Evolutionary conservation across 805 yeast genomes (phyloP), one percentile per base, ranked within the genome.

Genomic region (Candida xiaguanensis): DNA sequence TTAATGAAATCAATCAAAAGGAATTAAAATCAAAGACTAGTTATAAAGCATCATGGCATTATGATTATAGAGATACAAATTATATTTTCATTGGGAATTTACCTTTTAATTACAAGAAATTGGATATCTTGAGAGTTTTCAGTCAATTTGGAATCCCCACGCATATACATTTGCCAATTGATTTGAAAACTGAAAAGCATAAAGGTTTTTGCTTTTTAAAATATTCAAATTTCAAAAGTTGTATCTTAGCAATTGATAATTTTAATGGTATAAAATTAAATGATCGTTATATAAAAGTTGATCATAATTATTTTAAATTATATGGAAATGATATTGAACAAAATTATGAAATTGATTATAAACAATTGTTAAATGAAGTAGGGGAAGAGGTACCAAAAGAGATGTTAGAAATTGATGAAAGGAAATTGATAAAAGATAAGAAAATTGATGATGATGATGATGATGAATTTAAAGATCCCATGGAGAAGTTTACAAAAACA

Each of bases 81-180:
- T 88, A 81, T 54, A 68, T 90, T 1, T 85, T 69, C 52, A 78
- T 91, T n/a, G 91, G 95, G 1, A 78, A 82, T 3, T 57, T 91
- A 8, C 81, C 88, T 8, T 61, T 53, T 12, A 76, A 77, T 23
- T 56, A 88, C 19, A 78, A 77, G 7, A 96, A 88, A 54, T 78
- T 80, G 34, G 97, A 91, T 55, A 58, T 91, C 0, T 52, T 89
- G 5, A 73, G 79, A 0, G 76, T 90, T 23, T 91, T 91, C 56
- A 84, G 95, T 2, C 97, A 91, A 53, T 91, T 76, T 58, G 98
- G 98, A 0, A 74, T 80, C 14, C 96, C 96, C 0, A 82, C 84
- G 0, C 85, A 84, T 49, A 55, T 91, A 25, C 77, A 81, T 37
- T 63, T 90, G 37, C 74, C 77, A 18, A 72, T 91, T 42, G 91